Percentiles rank a stretch among this genome's conserved stretches.
phyloP scores from a whole-genome alignment of 371 early-diverging fungal species.

The Mucor piriformis region DNA sequence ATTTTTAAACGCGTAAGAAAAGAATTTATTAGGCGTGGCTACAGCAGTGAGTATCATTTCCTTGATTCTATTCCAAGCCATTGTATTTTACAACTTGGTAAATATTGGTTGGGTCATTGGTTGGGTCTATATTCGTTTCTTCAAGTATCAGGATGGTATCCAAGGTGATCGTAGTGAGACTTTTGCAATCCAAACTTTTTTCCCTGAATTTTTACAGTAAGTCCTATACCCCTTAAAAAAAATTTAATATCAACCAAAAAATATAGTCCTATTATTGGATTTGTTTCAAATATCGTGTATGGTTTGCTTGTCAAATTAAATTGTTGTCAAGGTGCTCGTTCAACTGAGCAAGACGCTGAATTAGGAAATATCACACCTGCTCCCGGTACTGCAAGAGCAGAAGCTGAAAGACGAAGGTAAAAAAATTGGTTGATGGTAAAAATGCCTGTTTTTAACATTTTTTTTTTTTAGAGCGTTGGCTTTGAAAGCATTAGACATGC shows the following conservation, averaged over 20 bases:
- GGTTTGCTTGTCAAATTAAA: conserved; percentile 49
- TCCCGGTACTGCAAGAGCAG: conserved; percentile 64
- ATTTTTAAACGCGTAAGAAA: not conserved
- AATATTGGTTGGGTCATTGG: conserved; percentile 68
- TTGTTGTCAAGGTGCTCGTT: conserved; percentile 52
- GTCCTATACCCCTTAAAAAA: conserved; percentile 6
- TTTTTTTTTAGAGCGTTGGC: conserved; percentile 55
- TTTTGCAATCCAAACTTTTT: conserved; percentile 82
- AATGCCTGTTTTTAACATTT: not conserved
- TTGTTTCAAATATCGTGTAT: conserved; percentile 55
- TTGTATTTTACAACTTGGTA: conserved; percentile 55
- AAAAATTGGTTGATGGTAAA: too few species aligned
- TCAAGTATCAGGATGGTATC: conserved; percentile 76
- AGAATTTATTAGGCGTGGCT: conserved; percentile 48
- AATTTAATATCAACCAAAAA: not conserved
- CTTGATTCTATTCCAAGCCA: conserved; percentile 39
- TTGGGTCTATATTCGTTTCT: conserved; percentile 85
- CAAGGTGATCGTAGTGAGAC: conserved; percentile 83
- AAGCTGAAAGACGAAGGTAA: conserved; percentile 68
- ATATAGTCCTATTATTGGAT: conserved; percentile 54
- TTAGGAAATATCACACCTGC: conserved; percentile 49
- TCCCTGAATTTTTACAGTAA: conserved; percentile 79
- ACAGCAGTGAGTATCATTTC: conserved; percentile 39
- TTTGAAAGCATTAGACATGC: conserved; percentile 67
- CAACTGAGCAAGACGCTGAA: conserved; percentile 38